Base-by-base conservation (phyloP, 495 filamentous ascomycete species). In the Aspergillus mulundensis region DNA sequence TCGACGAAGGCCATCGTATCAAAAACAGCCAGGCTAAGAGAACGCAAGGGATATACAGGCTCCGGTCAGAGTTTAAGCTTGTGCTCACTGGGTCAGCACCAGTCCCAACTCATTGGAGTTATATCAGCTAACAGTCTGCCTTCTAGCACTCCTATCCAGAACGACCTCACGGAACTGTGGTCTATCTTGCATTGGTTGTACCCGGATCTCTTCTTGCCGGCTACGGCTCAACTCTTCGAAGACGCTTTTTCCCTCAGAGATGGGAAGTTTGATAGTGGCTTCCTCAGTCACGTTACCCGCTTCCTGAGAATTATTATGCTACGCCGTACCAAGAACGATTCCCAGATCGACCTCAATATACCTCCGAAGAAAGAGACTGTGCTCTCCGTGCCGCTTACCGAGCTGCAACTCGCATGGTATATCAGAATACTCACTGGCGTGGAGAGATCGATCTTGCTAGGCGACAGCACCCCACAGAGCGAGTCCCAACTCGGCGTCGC, bases 381-480 rank as follows among this genome's bases (percentile, higher is more conserved):
- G 8, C 66, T 88, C 7, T 85, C 80, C 30, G 78, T 86, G 0
- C 84, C 84, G 0, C 67, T 87, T 1, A 80, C 81, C 0, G 80
- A 82, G 0, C 77, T 86, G 71, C 85, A 88, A 59, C 63, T 75
- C 5, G 80, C 79, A 21, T 86, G 82, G 79, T 88, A 88, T 46
- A 73, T 72, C 30, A 72, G 81, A 5, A 70, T 86, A 18, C 66
- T 88, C 16, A 87, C 84, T 0, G 77, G 80, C 7, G 67, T 77
- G 0, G 80, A 81, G 49, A 70, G 79, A 38, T 28, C 50, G 5
- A n/a, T 54, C 2, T 7, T 45, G 11, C 34, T 46, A 14, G 45
- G 38, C 7, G 39, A 32, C 18, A 56, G 18, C 11, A 15, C 32
- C 16, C 6, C 20, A 10, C 39, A 20, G 21, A 19, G 4, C 12